Evolutionary conservation across 2,329 filamentous ascomycete genomes (phyloP), one percentile per base, ranked within the genome.

Genomic region (Colletotrichum lentis): DNA sequence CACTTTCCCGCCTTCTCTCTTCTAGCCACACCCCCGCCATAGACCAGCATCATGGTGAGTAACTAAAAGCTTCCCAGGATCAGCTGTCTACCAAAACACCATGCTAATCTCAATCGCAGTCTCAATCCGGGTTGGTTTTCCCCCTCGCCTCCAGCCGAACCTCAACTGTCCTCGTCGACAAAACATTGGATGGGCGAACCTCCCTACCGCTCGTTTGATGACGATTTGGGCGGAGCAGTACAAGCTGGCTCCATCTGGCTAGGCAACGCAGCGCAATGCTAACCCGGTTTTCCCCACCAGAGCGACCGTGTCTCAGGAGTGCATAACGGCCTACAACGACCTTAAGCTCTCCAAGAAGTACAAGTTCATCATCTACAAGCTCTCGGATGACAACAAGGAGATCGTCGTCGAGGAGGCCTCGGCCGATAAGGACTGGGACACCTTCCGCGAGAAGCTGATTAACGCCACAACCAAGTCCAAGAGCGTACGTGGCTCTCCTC

Each of bases 361-460:
- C 84, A 94, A 93, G 83, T 96, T 88, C 86, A 91, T 96, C 83
- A 89, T 96, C 85, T 95, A 88, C 90, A 93, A 94, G 86, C 88
- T 96, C 78, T 90, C 89, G 72, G 91, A 94, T 81, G 87, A 94
- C 84, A 89, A 89, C 86, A 93, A 90, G 82, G 81, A 93, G 82
- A 93, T 96, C 78, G 89, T 91, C 68, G 88, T 96, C 74, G 92
- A 95, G 81, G 88, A 92, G 79, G 85, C 88, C 62, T 91, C 89
- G 67, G 82, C 82, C 70, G 84, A 89, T 74, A 81, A 81, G 73
- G 88, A 94, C 80, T 95, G 88, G 84, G 87, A 91, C 67, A 80
- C 76, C 72, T 93, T 94, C 86, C 90, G 91, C 75, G 83, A 93
- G 80, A 91, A 90, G 85, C 90, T 96, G 72, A 79, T 93, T 77